A percentile compares a stretch with the other conserved stretches of the same genome.
phyloP scores from a whole-genome alignment of 2,329 filamentous ascomycete species.

The Cercospora canescens region DNA sequence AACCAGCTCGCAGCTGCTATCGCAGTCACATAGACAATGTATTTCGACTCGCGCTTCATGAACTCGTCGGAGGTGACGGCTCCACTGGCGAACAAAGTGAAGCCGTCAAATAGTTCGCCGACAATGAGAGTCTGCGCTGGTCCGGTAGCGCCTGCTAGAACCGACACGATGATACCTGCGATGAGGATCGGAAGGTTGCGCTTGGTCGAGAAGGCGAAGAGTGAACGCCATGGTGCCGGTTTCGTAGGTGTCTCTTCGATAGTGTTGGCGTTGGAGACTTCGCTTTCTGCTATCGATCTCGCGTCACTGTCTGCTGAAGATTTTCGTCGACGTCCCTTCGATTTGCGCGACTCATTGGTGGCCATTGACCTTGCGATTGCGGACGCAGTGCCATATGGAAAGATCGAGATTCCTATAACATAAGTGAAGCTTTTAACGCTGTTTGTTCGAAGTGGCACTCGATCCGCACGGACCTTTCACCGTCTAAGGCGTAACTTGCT shows the following conservation, averaged over 20 bases:
- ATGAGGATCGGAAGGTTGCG: conserved; percentile 58
- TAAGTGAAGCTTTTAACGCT: not conserved
- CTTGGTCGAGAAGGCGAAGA: conserved; percentile 73
- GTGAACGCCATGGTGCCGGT: conserved; percentile 48
- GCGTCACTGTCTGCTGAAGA: conserved; percentile 18
- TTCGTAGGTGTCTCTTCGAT: conserved; percentile 20
- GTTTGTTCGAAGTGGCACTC: conserved; percentile 8
- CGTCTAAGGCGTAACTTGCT: conserved; percentile 1
- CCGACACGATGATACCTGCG: conserved; percentile 57
- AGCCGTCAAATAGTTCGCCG: conserved; percentile 71
- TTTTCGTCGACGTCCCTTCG: conserved; percentile 21
- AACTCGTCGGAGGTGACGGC: conserved; percentile 52
- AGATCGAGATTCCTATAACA: not conserved
- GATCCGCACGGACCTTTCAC: conserved; percentile 21
- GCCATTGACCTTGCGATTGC: conserved; percentile 16
- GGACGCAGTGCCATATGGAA: conserved; percentile 10
- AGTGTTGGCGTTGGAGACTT: conserved; percentile 20
- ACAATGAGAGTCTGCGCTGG: conserved; percentile 69
- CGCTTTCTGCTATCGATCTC: conserved; percentile 10
- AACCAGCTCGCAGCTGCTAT: conserved; percentile 69
- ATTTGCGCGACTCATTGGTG: conserved; percentile 10
- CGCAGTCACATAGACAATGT: conserved; percentile 62
- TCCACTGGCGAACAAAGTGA: conserved; percentile 65
- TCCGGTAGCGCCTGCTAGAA: conserved; percentile 61
- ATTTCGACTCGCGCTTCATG: conserved; percentile 56